Conservation (phyloP, 208 protist species). For the Plasmodiophora brassicae region DNA sequence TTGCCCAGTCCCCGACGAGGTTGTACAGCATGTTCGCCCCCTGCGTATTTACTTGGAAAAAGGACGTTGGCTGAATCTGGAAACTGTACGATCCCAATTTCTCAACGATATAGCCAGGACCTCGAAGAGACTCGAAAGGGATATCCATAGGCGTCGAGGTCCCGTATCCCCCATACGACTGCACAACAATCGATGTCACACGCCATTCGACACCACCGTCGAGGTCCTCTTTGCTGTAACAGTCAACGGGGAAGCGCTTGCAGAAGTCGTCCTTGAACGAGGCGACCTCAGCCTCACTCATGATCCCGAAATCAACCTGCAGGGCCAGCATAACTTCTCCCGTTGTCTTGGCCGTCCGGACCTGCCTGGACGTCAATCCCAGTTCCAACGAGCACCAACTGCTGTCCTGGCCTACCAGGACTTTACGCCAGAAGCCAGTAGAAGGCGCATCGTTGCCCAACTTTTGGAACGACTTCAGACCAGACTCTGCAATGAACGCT, state of each 20-base stretch:
- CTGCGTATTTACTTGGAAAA: constrained; percentile 45
- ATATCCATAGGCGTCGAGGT: not conserved
- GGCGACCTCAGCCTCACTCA: not conserved
- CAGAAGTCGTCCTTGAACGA: not conserved
- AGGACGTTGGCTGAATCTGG: constrained; percentile 41
- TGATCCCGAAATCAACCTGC: not conserved
- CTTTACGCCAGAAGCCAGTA: not conserved
- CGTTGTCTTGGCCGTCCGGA: not conserved
- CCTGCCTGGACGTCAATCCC: not conserved
- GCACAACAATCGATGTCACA: not conserved
- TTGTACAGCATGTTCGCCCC: constrained; percentile 27
- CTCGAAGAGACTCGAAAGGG: not conserved
- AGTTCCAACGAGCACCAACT: not conserved
- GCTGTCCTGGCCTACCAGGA: not conserved
- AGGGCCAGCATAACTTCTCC: not conserved
- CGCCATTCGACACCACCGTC: not conserved
- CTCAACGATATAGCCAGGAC: not conserved
- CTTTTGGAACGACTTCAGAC: not conserved
- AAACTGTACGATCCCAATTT: not conserved
- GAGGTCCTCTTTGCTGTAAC: not conserved
- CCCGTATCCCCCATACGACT: not conserved
- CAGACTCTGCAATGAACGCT: not conserved
- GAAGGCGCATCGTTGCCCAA: not conserved
- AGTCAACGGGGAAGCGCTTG: not conserved
- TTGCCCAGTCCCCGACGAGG: not conserved